Percentiles rank a stretch among this genome's conserved stretches.
phyloP scores from a whole-genome alignment of 441 rosid genomes.

The Brassica hybrid region DNA sequence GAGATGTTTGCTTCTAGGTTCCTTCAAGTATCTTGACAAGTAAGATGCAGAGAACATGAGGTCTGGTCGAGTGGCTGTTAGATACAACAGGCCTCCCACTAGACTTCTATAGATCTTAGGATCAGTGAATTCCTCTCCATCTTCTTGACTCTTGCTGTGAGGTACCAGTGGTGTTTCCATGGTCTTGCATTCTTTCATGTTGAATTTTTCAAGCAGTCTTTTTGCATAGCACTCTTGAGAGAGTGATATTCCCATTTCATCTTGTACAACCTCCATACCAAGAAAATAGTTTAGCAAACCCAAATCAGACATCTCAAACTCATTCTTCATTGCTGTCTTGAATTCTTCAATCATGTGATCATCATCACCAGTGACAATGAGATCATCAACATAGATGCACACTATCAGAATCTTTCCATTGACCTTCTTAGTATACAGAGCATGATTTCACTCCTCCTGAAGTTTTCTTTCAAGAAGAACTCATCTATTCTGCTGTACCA shows the following conservation, averaged over 20 bases:
- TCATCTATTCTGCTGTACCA: neutral
- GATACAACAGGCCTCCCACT: neutral
- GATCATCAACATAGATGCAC: neutral
- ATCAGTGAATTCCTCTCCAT: neutral
- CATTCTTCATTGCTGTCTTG: neutral
- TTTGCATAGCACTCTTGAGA: neutral
- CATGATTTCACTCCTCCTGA: slow-evolving; percentile 18
- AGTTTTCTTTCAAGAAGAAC: neutral
- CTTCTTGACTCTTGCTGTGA: neutral
- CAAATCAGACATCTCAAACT: slow-evolving; percentile 19
- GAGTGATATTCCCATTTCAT: neutral
- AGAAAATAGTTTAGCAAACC: neutral
- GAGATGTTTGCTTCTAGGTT: neutral
- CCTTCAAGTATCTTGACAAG: neutral
- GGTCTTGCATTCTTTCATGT: neutral
- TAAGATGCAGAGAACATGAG: neutral
- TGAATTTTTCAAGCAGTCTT: neutral
- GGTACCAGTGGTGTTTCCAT: neutral
- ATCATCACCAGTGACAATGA: neutral
- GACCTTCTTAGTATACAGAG: accelerated
- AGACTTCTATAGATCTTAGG: neutral
- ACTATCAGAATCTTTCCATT: accelerated
- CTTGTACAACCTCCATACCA: neutral
- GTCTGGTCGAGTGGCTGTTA: neutral
- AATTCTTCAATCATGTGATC: accelerated